Conservation (phyloP, 2,329 filamentous ascomycete species). For the Hirsutella rhossiliensis region DNA sequence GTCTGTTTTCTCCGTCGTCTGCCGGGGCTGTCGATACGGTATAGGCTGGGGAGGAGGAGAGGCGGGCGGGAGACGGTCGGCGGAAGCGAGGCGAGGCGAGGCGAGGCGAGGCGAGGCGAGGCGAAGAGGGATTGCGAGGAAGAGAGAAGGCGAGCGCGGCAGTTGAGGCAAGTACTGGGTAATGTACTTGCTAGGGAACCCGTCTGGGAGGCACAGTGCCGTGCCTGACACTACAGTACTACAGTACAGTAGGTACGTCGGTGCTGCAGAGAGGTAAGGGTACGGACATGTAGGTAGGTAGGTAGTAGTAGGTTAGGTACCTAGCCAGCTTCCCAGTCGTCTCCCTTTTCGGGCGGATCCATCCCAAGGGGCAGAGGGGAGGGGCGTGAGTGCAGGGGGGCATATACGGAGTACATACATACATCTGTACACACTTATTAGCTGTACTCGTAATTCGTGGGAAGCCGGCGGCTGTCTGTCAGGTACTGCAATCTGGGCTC, state of each 20-base stretch:
- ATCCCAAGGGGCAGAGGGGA: neutral
- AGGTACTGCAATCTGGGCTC: no score
- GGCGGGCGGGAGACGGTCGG: neutral
- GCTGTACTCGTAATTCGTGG: no score
- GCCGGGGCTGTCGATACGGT: neutral
- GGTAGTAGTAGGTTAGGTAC: no score
- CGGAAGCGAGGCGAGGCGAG: slow-evolving; percentile 1
- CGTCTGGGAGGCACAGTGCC: neutral
- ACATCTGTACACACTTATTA: no score
- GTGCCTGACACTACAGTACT: neutral
- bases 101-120: neutral
- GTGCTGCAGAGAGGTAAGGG: no score
- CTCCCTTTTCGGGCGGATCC: neutral
- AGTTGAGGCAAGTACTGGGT: neutral
- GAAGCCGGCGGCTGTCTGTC: no score
- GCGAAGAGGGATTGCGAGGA: neutral
- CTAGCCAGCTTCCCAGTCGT: neutral
- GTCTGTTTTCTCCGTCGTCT: neutral
- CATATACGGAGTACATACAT: no score
- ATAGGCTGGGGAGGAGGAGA: neutral
- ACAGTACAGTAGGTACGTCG: no score
- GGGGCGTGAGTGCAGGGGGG: neutral
- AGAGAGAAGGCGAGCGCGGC: neutral
- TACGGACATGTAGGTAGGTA: no score
- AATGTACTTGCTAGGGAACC: neutral